Base-by-base conservation (phyloP, 345 rosid species). In the Eucalyptus erythrocorys region DNA sequence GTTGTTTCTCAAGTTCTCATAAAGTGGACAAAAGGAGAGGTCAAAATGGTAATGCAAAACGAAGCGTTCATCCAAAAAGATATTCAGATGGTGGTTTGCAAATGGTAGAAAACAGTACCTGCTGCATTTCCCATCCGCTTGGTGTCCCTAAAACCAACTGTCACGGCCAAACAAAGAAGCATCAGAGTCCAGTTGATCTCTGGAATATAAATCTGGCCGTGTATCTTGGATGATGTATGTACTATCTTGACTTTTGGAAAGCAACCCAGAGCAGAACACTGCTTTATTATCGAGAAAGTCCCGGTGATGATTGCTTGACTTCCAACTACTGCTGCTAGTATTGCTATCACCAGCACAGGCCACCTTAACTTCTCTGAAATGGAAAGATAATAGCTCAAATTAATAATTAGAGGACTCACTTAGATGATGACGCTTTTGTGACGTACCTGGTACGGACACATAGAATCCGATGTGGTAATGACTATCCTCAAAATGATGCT, bases 221-320 rank as follows among this genome's bases (percentile, higher is more conserved):
- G 99, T 87, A 96, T 93, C 92, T 95, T 95, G 42, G 98, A 94
- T 3, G 99, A 97, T 27, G 99, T 98, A 92, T 98, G 99, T 40
- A 97, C 93, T 13, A 98, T 92, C 91, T 96, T 98, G 91, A 98
- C 99, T 88, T 89, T 94, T 2, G 99, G 99, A 89, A 98, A 98
- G 93, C 99, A 98, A 37, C 99, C 97, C 90, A 97, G 91, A 90
- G 99, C 92, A 88, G 97, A 94, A 90, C 99, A 96, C 88, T 98
- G 99, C 91, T 96, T 98, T 92, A 98, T 96, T 87, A 98, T 96
- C 1, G 99, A 98, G 92, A 97, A 98, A 86, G 99, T 98, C 86
- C 99, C 99, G 4, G 99, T 96, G 91, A 98, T 97, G 89, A 97
- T 93, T 27, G 99, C 99, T 90, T 98, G 99, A 91, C 99, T 95